A percentile compares a stretch with the other conserved stretches of the same genome.
phyloP scores from a whole-genome alignment of 2,329 filamentous ascomycete genomes.

The Hypoxylon sp. region DNA sequence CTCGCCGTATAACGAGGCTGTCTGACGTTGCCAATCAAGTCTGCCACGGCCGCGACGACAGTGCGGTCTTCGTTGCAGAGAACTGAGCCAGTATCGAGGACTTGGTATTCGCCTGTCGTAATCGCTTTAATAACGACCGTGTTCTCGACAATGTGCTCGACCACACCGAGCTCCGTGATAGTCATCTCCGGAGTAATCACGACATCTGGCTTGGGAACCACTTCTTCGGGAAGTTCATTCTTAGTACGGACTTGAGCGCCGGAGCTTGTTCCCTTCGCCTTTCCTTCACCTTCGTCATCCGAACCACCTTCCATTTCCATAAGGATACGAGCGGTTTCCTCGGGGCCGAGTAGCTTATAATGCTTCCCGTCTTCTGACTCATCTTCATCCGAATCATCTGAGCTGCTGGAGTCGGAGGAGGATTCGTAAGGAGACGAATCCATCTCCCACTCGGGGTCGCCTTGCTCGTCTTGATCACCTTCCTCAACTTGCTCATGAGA shows the following conservation, averaged over 20 bases:
- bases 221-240: constrained; percentile 79
- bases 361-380: constrained; percentile 65
- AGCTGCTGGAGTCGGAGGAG: constrained; percentile 70
- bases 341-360: constrained; percentile 78
- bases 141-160: constrained; percentile 84
- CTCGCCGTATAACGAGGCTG: constrained; percentile 88
- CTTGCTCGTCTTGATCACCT: constrained; percentile 22
- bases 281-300: constrained; percentile 78
- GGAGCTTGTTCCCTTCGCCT: constrained; percentile 59
- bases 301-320: constrained; percentile 86
- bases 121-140: constrained; percentile 83
- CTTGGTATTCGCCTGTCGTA: constrained; percentile 83
- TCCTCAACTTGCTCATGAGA: constrained; percentile 29
- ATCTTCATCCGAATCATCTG: constrained; percentile 70
- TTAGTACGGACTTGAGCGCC: constrained; percentile 76
- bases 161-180: constrained; percentile 79
- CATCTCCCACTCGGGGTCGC: constrained; percentile 83
- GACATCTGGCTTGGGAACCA: constrained; percentile 80
- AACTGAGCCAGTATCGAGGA: constrained; percentile 86
- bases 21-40: constrained; percentile 87
- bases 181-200: constrained; percentile 81
- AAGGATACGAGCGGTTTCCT: constrained; percentile 85
- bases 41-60: constrained; percentile 84
- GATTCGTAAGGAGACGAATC: constrained; percentile 84
- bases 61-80: constrained; percentile 82